Evolutionary conservation across 208 protist species (phyloP).

Genomic region (Crithidia expoeki): DNA sequence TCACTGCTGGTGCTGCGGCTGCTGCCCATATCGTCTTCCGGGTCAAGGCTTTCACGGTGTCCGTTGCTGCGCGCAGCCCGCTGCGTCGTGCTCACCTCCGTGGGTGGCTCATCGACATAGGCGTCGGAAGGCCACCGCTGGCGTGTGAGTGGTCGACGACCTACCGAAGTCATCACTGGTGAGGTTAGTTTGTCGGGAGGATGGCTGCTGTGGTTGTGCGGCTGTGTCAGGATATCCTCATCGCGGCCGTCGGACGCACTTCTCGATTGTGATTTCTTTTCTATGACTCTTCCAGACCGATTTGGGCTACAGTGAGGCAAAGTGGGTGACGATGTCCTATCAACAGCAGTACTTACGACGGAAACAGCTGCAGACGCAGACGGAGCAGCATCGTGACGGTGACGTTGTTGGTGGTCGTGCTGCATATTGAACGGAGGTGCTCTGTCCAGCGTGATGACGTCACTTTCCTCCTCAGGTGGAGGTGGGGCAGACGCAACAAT

Average conservation of each 20-base stretch:
- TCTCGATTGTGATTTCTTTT: background rate
- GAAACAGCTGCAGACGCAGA: no score
- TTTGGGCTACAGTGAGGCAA: background rate
- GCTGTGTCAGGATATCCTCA: slow-evolving; percentile 32
- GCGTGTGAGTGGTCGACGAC: slow-evolving; percentile 15
- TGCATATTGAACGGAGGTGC: background rate
- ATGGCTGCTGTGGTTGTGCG: slow-evolving; percentile 16
- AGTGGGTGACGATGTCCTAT: background rate
- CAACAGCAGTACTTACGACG: background rate
- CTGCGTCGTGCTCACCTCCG: slow-evolving; percentile 24
- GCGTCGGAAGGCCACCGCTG: slow-evolving; percentile 38
- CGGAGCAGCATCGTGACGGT: background rate
- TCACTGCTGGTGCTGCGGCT: slow-evolving; percentile 13
- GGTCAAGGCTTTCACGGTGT: slow-evolving; percentile 29
- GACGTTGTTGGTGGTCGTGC: background rate
- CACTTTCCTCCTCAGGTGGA: slow-evolving; percentile 27
- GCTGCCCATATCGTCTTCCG: slow-evolving; percentile 38
- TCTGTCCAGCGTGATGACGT: slow-evolving; percentile 22
- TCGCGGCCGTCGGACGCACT: slow-evolving; percentile 4
- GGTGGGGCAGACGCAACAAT: slow-evolving; percentile 22
- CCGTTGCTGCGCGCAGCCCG: background rate
- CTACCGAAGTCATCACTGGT: background rate
- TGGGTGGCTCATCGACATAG: slow-evolving; percentile 33
- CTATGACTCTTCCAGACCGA: background rate
- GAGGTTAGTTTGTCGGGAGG: background rate